Percentiles rank a stretch among this genome's conserved stretches.
Evolutionary conservation across 139 green algal genomes (phyloP).

Genomic region (Tetradesmus obliquus): DNA sequence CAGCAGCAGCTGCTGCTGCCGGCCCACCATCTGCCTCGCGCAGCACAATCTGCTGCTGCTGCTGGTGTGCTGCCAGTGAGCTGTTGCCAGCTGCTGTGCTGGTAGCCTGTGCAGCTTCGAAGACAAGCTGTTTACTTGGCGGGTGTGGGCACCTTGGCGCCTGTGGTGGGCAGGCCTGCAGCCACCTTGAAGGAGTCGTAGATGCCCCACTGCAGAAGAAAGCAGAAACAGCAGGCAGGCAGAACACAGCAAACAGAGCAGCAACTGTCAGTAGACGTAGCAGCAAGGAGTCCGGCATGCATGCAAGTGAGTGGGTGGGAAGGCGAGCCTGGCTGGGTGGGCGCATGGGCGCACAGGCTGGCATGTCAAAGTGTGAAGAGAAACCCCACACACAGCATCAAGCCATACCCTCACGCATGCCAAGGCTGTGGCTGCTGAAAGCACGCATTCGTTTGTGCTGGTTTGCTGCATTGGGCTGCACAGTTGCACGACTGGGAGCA

Average conservation of each 20-base stretch:
- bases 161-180: slow-evolving; percentile 64
- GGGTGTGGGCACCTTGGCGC: slow-evolving; percentile 35
- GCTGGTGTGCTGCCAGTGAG: neutral
- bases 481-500: too few species aligned
- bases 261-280: neutral
- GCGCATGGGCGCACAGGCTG: too few species aligned
- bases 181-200: slow-evolving; percentile 86
- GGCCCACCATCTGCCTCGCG: neutral
- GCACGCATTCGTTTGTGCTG: too few species aligned
- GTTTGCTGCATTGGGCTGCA: too few species aligned
- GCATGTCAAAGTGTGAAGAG: too few species aligned
- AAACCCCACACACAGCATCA: too few species aligned
- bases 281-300: neutral
- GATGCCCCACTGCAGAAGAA: slow-evolving; percentile 88
- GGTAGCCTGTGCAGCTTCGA: neutral
- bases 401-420: too few species aligned
- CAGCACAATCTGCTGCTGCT: neutral
- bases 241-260: neutral
- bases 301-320: neutral
- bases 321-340: neutral
- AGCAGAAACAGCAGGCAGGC: slow-evolving; percentile 51
- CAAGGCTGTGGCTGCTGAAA: too few species aligned
- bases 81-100: neutral
- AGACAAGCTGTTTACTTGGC: slow-evolving; percentile 26
- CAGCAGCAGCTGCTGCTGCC: neutral